A percentile compares a stretch with the other conserved stretches of the same genome.
Evolutionary conservation across 2,329 filamentous ascomycete genomes (phyloP).

Genomic region (Monosporascus sp.): DNA sequence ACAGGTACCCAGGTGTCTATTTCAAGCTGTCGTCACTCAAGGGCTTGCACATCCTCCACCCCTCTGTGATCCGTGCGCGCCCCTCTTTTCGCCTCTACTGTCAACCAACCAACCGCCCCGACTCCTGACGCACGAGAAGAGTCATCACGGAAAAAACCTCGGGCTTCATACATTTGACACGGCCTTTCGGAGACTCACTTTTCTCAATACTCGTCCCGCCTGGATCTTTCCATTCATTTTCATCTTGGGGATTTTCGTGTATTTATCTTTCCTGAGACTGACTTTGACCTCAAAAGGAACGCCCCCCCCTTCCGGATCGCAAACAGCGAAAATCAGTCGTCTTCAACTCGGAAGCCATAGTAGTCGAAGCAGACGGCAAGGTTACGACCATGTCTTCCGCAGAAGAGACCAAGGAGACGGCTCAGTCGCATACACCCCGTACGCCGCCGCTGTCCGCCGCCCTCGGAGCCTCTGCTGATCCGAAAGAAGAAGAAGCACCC

Average conservation of each 20-base stretch:
- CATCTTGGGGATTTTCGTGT: not conserved
- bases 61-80: too few relatives aligned
- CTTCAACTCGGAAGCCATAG: slow-evolving; percentile 80
- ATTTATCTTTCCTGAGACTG: slow-evolving; percentile 14
- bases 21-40: too few relatives aligned
- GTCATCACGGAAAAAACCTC: too few relatives aligned
- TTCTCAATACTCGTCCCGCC: too few relatives aligned
- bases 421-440: slow-evolving; percentile 71
- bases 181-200: too few relatives aligned
- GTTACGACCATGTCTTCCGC: slow-evolving; percentile 70
- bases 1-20: too few relatives aligned
- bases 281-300: slow-evolving; percentile 21
- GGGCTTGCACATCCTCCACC: too few relatives aligned
- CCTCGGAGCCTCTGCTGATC: slow-evolving; percentile 51
- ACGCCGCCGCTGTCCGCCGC: slow-evolving; percentile 55
- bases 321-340: slow-evolving; percentile 90
- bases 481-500: slow-evolving; percentile 34
- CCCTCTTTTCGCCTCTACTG: too few relatives aligned
- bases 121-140: too few relatives aligned
- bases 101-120: too few relatives aligned
- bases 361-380: slow-evolving; percentile 86
- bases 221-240: not conserved
- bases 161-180: too few relatives aligned
- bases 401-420: slow-evolving; percentile 73
- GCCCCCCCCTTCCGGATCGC: slow-evolving; percentile 40